Evolutionary conservation across 2,329 filamentous ascomycete species (phyloP).

Genomic region (Fusarium citri): DNA sequence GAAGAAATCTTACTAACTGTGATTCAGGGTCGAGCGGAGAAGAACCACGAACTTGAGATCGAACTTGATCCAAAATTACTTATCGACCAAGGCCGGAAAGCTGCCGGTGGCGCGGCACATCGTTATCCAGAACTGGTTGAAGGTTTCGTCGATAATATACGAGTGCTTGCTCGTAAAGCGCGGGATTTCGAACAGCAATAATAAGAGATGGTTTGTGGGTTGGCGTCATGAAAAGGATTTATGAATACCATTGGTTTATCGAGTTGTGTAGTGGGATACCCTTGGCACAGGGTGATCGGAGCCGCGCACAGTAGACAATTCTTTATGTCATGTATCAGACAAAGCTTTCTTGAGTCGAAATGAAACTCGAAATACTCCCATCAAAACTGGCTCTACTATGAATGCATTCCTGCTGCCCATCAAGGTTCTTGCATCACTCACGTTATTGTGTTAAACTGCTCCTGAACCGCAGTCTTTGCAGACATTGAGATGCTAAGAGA

Average conservation of each 20-base stretch:
- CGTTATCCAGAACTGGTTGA: constrained; percentile 76
- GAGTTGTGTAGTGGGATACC: neutral
- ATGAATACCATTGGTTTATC: constrained; percentile 1
- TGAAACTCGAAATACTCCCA: neutral
- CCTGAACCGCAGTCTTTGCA: neutral
- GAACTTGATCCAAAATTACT: constrained; percentile 75
- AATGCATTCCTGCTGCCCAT: neutral
- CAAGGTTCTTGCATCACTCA: neutral
- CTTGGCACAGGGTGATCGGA: neutral
- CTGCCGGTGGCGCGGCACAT: constrained; percentile 63
- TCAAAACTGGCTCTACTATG: neutral
- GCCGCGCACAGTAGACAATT: neutral
- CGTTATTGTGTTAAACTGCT: too few relatives aligned
- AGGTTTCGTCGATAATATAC: constrained; percentile 79
- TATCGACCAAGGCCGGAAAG: constrained; percentile 72
- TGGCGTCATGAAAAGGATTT: constrained; percentile 4
- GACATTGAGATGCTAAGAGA: neutral
- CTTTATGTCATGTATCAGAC: neutral
- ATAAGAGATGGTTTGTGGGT: neutral
- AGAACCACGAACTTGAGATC: constrained; percentile 85
- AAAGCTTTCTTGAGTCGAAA: neutral
- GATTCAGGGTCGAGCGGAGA: constrained; percentile 60
- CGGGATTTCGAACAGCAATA: constrained; percentile 46
- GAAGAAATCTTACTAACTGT: constrained; percentile 6
- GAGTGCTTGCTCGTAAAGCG: constrained; percentile 64